Base-by-base conservation (phyloP, 352 stramenopile genomes). In the Elongisporangium senticosum region DNA sequence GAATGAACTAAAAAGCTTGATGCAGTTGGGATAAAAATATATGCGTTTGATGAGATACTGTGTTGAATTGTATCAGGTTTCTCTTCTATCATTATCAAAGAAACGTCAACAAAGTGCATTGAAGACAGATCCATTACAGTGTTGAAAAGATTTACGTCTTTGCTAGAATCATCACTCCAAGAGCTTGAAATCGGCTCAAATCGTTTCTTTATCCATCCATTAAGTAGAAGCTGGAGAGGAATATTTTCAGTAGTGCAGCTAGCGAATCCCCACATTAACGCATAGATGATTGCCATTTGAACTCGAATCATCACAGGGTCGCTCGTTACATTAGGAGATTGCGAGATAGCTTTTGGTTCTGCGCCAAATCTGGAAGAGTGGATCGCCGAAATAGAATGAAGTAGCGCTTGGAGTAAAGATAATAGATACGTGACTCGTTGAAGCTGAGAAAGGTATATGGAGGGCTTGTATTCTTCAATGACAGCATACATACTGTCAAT, bases 241-340 rank as follows among this genome's bases (percentile, higher is more conserved):
- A 17, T 7, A 4, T 59, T 62, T 10, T 62, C 67, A 14, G 55
- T 63, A 1, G 61, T 64, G 48, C 64, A 69, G 4, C 64, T 53
- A 23, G 67, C 64, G 58, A 78, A 81, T 2, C 74, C 74, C 78
- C 80, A 89, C 11, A 89, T 37, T 5, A 89, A 52, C 13, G 76
- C 72, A 43, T 83, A 86, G 2, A 81, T 40, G 2, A 80, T 56
- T 2, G 65, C 64, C 74, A 89, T 79, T n/a, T 83, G 71, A 4
- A 90, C 70, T 0, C 74, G 72, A 10, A 73, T 63, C 22, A 70
- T 11, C 5, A 67, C n/a, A 20, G 20, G 65, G 22, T 14, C 57
- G 39, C 40, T 72, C 54, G 14, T 54, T 49, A 43, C 33, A 43
- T 43, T 43, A 43, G 33, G 33, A 43, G 33, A 43, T 22, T 54